Percentiles rank a stretch among this genome's conserved stretches.
These are phyloP conservation scores for Carex pumila DNA, from an alignment of 176 grass and related monocot genomes.

Conservation along the genomic window DNA sequence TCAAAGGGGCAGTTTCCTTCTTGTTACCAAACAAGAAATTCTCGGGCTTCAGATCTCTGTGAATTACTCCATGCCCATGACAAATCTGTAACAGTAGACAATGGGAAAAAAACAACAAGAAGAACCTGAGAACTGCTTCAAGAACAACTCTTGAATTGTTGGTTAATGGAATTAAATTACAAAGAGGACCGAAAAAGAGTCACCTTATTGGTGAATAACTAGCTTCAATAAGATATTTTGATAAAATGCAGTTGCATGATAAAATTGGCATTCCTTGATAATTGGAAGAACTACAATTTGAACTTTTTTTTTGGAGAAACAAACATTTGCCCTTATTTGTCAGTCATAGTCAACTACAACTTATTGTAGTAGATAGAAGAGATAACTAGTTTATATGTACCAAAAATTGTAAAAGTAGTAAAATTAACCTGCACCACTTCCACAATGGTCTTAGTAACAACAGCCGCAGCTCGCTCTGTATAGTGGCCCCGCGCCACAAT, in stretches of 20 bases:
- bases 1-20: constrained; percentile 83
- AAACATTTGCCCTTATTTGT: neutral
- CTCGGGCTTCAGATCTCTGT: constrained; percentile 93
- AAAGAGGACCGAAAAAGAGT: neutral
- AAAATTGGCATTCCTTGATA: neutral
- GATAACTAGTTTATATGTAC: neutral
- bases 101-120: neutral
- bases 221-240: neutral
- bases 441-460: constrained; percentile 76
- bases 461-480: constrained; percentile 82
- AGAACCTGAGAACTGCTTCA: neutral
- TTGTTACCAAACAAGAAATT: constrained; percentile 89
- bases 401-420: neutral
- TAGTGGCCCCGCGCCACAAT: constrained; percentile 82
- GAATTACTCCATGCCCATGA: constrained; percentile 90
- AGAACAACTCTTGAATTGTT: neutral
- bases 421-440: constrained; percentile 88
- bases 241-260: neutral
- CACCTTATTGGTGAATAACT: neutral
- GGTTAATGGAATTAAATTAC: neutral
- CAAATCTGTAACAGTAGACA: constrained; percentile 52
- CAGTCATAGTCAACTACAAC: neutral
- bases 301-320: neutral
- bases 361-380: neutral
- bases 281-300: neutral